These are phyloP conservation scores for Evansstolkia leycettana DNA, from an alignment of 495 filamentous ascomycete species.

Conservation along the genomic window DNA sequence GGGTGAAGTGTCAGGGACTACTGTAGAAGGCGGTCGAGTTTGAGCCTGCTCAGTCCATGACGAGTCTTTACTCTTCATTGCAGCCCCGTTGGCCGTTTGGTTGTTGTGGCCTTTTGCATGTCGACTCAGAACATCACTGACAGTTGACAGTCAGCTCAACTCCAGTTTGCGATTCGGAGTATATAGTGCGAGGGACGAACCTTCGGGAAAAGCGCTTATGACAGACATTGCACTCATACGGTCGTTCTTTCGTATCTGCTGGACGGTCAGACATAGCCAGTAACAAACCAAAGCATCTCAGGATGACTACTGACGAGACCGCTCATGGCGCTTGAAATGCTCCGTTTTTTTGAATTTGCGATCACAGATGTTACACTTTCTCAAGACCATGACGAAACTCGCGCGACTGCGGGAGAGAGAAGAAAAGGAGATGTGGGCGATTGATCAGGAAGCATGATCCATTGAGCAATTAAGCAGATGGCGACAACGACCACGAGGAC, in stretches of 20 bases:
- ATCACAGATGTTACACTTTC: constrained; percentile 39
- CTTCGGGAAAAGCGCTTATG: constrained; percentile 42
- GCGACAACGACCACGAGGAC: not conserved
- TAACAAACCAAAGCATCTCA: no score
- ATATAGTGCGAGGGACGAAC: constrained; percentile 9
- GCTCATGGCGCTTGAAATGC: constrained; percentile 42
- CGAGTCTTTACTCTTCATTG: constrained; percentile 12
- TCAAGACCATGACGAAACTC: constrained; percentile 30
- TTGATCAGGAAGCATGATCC: constrained; percentile 3
- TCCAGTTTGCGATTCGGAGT: constrained; percentile 3
- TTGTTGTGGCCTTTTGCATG: constrained; percentile 38
- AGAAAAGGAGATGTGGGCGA: not conserved
- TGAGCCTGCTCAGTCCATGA: constrained; percentile 6
- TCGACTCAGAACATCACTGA: constrained; percentile 39
- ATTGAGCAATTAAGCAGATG: not conserved
- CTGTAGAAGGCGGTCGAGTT: constrained; percentile 10
- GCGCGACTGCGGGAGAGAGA: constrained; percentile 5
- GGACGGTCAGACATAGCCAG: not conserved
- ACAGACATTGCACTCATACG: constrained; percentile 40
- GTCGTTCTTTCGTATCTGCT: constrained; percentile 41
- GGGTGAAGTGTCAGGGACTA: constrained; percentile 8
- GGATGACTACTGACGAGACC: constrained; percentile 35
- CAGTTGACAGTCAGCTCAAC: not conserved
- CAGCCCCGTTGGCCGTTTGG: constrained; percentile 8
- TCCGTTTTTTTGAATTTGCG: constrained; percentile 42